Evolutionary conservation across 257 asterid genomes (phyloP).

Genomic region (Pogostemon cablin): DNA sequence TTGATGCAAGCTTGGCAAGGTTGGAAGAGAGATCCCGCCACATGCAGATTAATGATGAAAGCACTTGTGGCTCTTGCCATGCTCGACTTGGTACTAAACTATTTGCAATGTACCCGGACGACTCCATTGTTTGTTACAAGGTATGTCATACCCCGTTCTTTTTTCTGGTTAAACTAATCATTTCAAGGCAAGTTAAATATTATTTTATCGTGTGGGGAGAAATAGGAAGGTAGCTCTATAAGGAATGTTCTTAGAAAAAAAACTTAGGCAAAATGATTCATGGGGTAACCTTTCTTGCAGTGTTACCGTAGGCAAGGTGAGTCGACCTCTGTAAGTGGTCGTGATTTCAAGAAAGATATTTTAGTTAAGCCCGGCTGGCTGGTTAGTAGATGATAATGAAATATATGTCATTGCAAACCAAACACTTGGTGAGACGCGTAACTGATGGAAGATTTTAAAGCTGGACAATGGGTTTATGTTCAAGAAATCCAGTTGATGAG

Average conservation of each 20-base stretch:
- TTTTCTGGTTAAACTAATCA: background rate
- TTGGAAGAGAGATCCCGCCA: constrained; percentile 91
- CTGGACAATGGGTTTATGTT: constrained; percentile 2
- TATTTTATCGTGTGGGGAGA: background rate
- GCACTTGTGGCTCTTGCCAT: constrained; percentile 88
- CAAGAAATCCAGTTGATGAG: constrained; percentile 6
- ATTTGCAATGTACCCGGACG: constrained; percentile 99
- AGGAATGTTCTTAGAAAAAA: background rate
- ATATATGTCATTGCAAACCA: background rate
- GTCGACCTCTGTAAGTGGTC: constrained; percentile 72
- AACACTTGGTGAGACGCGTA: constrained; percentile 23
- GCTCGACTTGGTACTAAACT: constrained; percentile 96
- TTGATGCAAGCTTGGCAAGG: constrained; percentile 87
- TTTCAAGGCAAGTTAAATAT: constrained; percentile 7
- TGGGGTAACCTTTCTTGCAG: constrained; percentile 45
- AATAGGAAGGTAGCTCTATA: background rate
- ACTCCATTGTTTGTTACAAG: constrained; percentile 90
- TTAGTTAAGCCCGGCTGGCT: constrained; percentile 85
- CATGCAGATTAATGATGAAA: constrained; percentile 82
- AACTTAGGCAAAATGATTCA: constrained; percentile 9
- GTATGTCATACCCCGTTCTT: constrained; percentile 43
- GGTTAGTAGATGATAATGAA: constrained; percentile 65
- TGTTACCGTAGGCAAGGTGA: constrained; percentile 96
- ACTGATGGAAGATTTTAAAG: constrained; percentile 12
- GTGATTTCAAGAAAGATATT: constrained; percentile 64